Evolutionary conservation across 1,284 basidiomycete genomes (phyloP), one percentile per base, ranked within the genome.

Genomic region (Boletus sp.): DNA sequence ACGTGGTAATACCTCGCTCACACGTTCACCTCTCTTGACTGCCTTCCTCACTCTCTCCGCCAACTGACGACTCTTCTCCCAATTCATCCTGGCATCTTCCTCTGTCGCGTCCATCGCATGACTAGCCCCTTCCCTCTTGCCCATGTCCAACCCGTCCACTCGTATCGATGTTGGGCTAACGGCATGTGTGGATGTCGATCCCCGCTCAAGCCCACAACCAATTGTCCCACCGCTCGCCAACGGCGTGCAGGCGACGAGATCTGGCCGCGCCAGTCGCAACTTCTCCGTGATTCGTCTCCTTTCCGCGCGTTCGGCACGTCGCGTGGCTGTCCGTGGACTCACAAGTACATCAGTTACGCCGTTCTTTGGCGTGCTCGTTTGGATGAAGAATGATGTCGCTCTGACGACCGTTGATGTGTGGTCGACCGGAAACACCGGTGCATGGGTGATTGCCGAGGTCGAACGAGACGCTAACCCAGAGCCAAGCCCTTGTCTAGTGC

Each of bases 241-340:
- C 23, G 48, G 58, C 7, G 38, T 50, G 14, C 55, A 55, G 21
- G 60, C 53, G 8, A 67, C 68, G 17, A 73, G 63, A 55, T 76
- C 70, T 1, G 76, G 75, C 40, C 73, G 63, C 25, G 74, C 76
- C 3, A 63, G 60, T 16, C 67, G 64, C 48, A 78, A 52, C 54
- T 62, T 71, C 43, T 75, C 70, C 8, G 69, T 74, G 46, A 74
- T 69, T 25, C 52, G 63, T 27, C 44, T 66, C 23, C 66, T 67
- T 38, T 70, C 60, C 6, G 66, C 66, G 6, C 69, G 67, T 51
- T 64, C 56, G 2, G 60, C 63, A 17, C 63, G 66, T 16, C 65
- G 67, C 37, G 62, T 57, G 21, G 63, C 67, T 8, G 56, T 71
- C 53, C 61, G 64, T 44, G 71, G 61, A 31, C 61, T 71, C 4